A percentile compares a stretch with the other conserved stretches of the same genome.
Evolutionary conservation across 108 stramenopile genomes (phyloP).

Genomic region (Asterionellopsis glacialis): DNA sequence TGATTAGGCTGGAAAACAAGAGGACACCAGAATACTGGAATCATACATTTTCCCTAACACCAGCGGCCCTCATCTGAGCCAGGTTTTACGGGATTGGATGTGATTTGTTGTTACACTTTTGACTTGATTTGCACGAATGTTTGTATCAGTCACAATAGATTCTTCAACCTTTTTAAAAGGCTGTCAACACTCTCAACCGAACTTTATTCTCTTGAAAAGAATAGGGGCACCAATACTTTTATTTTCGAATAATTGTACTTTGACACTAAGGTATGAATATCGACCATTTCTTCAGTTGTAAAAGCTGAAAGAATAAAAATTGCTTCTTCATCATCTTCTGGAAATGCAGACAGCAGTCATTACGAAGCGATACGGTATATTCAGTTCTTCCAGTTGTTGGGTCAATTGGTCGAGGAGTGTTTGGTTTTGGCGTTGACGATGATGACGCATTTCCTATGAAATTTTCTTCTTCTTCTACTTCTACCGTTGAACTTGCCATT

Average conservation of each 20-base stretch:
- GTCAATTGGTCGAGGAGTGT: neutral
- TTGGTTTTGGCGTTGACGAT: neutral
- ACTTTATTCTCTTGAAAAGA: constrained; percentile 30
- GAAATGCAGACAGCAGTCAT: constrained; percentile 28
- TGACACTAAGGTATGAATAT: constrained; percentile 27
- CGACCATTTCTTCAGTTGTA: constrained; percentile 35
- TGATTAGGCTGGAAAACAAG: no score
- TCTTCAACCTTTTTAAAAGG: constrained; percentile 30
- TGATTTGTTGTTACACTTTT: no score
- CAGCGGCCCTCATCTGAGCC: no score
- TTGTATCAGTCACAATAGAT: constrained; percentile 3
- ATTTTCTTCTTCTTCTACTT: neutral
- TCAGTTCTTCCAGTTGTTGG: no score
- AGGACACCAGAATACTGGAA: no score
- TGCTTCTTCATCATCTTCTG: constrained; percentile 33
- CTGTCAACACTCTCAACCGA: constrained; percentile 36
- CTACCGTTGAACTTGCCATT: constrained; percentile 6
- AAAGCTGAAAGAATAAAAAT: constrained; percentile 38
- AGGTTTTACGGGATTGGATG: no score
- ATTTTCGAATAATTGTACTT: constrained; percentile 23
- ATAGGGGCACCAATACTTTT: constrained; percentile 38
- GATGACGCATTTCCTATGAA: neutral
- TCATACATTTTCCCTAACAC: no score
- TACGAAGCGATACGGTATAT: constrained; percentile 40
- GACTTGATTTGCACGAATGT: neutral